Evolutionary conservation across 768 basidiomycete genomes (phyloP).

Genomic region (Pulveroboletus sp.): DNA sequence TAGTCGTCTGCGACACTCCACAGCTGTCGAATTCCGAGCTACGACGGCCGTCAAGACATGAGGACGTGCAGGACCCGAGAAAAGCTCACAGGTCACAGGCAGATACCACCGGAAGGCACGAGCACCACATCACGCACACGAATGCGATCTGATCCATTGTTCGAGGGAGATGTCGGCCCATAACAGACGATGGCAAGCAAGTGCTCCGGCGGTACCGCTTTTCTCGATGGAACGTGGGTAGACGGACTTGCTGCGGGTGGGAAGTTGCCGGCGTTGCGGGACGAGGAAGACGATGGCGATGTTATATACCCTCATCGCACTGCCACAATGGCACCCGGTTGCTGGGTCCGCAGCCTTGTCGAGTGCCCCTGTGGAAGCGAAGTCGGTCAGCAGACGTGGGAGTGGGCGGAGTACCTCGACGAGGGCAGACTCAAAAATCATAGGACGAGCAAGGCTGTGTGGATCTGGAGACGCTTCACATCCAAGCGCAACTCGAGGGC

Average conservation of each 20-base stretch:
- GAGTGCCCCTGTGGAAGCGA: too few species aligned
- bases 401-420: too few species aligned
- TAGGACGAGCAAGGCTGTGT: background rate
- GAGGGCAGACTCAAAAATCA: background rate
- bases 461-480: background rate
- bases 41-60: background rate
- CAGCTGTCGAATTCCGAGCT: background rate
- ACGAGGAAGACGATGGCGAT: background rate
- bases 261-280: background rate
- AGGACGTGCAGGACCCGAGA: background rate
- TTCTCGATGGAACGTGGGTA: too few species aligned
- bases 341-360: background rate
- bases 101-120: conserved; percentile 6
- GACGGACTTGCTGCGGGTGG: background rate
- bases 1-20: background rate
- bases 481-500: too few species aligned
- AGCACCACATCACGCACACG: background rate
- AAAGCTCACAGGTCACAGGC: conserved; percentile 15
- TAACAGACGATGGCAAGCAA: background rate
- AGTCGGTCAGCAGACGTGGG: too few species aligned
- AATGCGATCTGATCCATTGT: background rate
- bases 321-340: background rate
- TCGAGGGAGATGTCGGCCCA: conserved; percentile 2
- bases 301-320: background rate
- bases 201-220: background rate